phyloP scores from a whole-genome alignment of 768 basidiomycete species.

The Xerocomus potaroensis region DNA sequence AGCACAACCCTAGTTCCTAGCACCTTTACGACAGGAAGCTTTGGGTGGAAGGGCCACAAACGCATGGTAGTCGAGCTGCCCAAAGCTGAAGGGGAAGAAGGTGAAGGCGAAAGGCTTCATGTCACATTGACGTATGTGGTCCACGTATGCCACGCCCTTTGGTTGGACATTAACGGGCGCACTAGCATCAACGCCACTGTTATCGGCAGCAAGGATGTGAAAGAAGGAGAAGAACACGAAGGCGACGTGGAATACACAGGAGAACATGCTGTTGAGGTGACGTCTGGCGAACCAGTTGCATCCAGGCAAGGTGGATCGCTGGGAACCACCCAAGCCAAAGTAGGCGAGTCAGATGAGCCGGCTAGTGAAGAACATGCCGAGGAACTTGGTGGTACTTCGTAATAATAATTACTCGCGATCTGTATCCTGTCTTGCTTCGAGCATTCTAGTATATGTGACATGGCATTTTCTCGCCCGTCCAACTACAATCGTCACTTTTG shows the following conservation, averaged over 20 bases:
- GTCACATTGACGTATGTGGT: constrained; percentile 68
- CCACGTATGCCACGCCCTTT: not conserved
- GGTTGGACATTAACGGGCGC: not conserved
- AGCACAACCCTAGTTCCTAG: constrained; percentile 52
- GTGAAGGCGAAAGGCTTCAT: constrained; percentile 57
- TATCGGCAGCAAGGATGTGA: constrained; percentile 59
- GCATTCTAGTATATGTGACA: not conserved
- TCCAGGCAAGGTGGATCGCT: constrained; percentile 24
- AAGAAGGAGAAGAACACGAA: constrained; percentile 35
- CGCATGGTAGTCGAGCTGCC: constrained; percentile 62
- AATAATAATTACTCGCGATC: constrained; percentile 5
- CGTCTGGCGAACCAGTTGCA: constrained; percentile 21
- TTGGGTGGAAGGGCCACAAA: constrained; percentile 81
- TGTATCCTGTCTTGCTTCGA: constrained; percentile 7
- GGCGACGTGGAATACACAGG: constrained; percentile 26
- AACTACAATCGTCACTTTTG: too few species aligned
- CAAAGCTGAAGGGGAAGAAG: constrained; percentile 41
- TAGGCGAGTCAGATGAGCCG: constrained; percentile 18
- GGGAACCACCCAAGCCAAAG: constrained; percentile 17
- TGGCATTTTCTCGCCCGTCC: too few species aligned
- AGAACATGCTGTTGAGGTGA: constrained; percentile 26
- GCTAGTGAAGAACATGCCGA: constrained; percentile 15
- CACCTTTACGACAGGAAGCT: constrained; percentile 70
- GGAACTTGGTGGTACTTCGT: constrained; percentile 14
- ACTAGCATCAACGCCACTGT: constrained; percentile 74